Evolutionary conservation across 768 basidiomycete genomes (phyloP).

Genomic region (Sporobolomyces phaffii): DNA sequence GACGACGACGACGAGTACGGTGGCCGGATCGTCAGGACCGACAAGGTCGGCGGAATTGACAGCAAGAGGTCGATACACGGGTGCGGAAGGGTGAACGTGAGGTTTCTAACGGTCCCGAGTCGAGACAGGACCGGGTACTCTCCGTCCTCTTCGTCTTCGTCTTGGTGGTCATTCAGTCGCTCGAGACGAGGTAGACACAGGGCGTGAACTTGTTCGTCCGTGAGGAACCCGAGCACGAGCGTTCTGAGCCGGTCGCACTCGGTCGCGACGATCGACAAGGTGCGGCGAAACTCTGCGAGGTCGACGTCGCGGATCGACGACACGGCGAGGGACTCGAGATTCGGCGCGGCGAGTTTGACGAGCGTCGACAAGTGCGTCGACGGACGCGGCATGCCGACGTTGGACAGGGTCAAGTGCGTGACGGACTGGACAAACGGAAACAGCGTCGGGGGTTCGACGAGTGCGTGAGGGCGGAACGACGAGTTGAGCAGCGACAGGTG

Average conservation of each 20-base stretch:
- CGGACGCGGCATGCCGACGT: conserved; percentile 30
- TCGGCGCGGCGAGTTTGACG: background rate
- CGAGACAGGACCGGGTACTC: conserved; percentile 2
- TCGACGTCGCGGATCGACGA: conserved; percentile 26
- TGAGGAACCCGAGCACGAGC: conserved; percentile 25
- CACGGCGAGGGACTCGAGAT: conserved; percentile 22
- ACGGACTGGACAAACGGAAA: conserved; percentile 5
- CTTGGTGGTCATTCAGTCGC: background rate
- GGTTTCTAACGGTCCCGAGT: background rate
- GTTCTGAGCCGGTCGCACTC: background rate
- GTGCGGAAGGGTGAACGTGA: conserved; percentile 18
- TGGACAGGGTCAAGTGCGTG: conserved; percentile 23
- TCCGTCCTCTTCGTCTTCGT: background rate
- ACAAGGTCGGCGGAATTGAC: conserved; percentile 5
- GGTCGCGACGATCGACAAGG: background rate
- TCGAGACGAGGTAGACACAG: background rate
- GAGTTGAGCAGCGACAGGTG: conserved; percentile 20
- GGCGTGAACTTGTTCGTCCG: conserved; percentile 13
- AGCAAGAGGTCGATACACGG: background rate
- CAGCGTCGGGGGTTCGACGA: conserved; percentile 14
- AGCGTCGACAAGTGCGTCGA: conserved; percentile 23
- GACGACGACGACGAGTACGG: background rate
- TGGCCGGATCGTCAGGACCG: conserved; percentile 12
- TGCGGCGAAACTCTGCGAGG: background rate
- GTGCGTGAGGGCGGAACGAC: conserved; percentile 28